A percentile compares a stretch with the other conserved stretches of the same genome.
These are phyloP conservation scores for Fusarium stilboides DNA, from an alignment of 2,329 filamentous ascomycete genomes.

Conservation along the genomic window DNA sequence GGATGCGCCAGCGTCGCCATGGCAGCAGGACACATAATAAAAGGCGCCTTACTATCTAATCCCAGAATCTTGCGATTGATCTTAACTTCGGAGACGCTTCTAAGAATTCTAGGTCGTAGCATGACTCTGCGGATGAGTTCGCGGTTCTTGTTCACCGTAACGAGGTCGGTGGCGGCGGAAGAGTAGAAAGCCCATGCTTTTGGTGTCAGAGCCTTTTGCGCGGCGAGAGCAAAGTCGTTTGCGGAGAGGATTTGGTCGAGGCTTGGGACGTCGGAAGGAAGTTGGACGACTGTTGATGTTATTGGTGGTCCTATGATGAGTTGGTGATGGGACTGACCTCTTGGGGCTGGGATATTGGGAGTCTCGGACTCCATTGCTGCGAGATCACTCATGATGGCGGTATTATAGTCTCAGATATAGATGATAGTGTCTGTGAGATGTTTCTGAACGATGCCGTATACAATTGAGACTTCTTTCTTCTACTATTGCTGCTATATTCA, in stretches of 20 bases:
- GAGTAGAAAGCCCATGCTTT: conserved; percentile 81
- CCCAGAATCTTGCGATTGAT: conserved; percentile 70
- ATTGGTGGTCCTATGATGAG: neutral
- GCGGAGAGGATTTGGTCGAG: conserved; percentile 49
- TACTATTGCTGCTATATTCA: neutral
- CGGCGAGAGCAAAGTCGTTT: conserved; percentile 72
- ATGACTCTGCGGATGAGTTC: conserved; percentile 69
- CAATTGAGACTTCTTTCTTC: neutral
- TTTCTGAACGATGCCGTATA: neutral
- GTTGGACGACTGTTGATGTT: conserved; percentile 31
- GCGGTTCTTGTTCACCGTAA: conserved; percentile 70
- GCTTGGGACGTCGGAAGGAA: conserved; percentile 34
- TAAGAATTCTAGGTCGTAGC: conserved; percentile 72
- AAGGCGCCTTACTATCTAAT: conserved; percentile 63
- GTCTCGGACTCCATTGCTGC: conserved; percentile 49
- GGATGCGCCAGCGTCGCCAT: conserved; percentile 76
- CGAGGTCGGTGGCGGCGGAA: conserved; percentile 74
- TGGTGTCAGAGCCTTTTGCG: conserved; percentile 67
- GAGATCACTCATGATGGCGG: conserved; percentile 46
- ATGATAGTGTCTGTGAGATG: neutral
- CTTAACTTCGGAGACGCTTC: conserved; percentile 68
- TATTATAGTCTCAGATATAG: neutral
- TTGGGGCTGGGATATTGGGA: conserved; percentile 47
- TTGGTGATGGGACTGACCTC: conserved; percentile 27
- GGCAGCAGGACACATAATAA: conserved; percentile 76